Evolutionary conservation across 208 protist genomes (phyloP).

Genomic region (Trypanosoma mega): DNA sequence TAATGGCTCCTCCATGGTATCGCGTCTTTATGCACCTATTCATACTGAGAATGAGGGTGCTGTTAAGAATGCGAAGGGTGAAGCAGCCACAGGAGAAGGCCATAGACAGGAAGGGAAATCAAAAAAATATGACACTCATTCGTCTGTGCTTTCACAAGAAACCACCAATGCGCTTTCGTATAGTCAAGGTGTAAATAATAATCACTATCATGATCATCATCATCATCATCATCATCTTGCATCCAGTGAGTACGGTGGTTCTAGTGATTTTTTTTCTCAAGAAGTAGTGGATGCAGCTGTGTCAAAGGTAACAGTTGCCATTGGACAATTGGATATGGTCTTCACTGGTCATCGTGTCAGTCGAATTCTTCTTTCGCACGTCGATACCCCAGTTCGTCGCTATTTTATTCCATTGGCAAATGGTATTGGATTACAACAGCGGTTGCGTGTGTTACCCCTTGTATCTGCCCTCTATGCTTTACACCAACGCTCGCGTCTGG

Average conservation of each 20-base stretch:
- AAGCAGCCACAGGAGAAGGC: not conserved
- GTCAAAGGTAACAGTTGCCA: slow-evolving; percentile 56
- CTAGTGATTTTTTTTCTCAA: not conserved
- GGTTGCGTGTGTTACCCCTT: slow-evolving; percentile 77
- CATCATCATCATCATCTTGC: not conserved
- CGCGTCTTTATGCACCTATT: too few species aligned
- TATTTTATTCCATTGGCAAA: slow-evolving; percentile 66
- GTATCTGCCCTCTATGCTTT: slow-evolving; percentile 66
- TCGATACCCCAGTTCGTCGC: slow-evolving; percentile 44
- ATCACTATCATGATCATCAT: not conserved
- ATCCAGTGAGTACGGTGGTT: not conserved
- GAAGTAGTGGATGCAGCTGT: slow-evolving; percentile 31
- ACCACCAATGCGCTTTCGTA: too few species aligned
- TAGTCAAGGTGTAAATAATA: slow-evolving; percentile 10
- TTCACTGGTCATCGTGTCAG: slow-evolving; percentile 61
- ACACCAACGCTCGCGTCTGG: slow-evolving; percentile 56
- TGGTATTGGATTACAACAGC: slow-evolving; percentile 69
- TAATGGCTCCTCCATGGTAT: slow-evolving; percentile 1
- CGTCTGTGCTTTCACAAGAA: too few species aligned
- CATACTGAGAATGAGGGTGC: too few species aligned
- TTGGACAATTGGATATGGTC: slow-evolving; percentile 75
- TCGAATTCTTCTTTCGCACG: slow-evolving; percentile 50
- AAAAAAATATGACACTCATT: too few species aligned
- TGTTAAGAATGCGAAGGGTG: not conserved
- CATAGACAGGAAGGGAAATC: not conserved